A percentile compares a stretch with the other conserved stretches of the same genome.
Evolutionary conservation across 257 asterid genomes (phyloP).

Genomic region (Forsythia viridissima): DNA sequence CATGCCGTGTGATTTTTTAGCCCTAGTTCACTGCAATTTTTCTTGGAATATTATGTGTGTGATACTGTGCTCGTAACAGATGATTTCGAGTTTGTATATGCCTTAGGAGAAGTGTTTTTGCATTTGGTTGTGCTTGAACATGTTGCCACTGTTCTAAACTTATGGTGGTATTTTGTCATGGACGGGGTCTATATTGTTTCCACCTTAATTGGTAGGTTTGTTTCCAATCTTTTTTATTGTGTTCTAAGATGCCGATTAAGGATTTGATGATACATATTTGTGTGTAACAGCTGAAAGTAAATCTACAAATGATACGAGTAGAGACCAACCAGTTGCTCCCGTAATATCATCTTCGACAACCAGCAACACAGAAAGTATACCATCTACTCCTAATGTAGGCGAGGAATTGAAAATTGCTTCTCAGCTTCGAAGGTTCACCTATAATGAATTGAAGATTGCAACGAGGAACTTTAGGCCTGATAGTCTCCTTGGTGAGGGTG

Average conservation of each 20-base stretch:
- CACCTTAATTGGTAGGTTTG: neutral
- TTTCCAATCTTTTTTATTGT: neutral
- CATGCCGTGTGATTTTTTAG: neutral
- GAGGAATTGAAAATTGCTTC: constrained; percentile 76
- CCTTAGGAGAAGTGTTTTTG: neutral
- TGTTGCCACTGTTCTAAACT: neutral
- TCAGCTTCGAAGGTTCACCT: constrained; percentile 72
- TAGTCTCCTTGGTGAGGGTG: constrained; percentile 85
- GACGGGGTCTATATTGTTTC: neutral
- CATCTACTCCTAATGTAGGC: constrained; percentile 60
- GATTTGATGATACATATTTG: neutral
- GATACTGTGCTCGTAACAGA: neutral
- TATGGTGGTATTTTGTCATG: neutral
- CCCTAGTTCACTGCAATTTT: neutral
- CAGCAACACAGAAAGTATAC: constrained; percentile 57
- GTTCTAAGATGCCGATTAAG: neutral
- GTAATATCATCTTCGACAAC: constrained; percentile 62
- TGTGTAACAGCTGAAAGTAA: constrained; percentile 62
- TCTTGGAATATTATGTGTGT: neutral
- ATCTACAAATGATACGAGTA: constrained; percentile 52
- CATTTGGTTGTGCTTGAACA: neutral
- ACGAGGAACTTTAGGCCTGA: constrained; percentile 76
- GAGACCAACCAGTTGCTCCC: constrained; percentile 62
- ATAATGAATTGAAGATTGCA: constrained; percentile 64
- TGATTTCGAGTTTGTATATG: neutral